Evolutionary conservation across 805 yeast genomes (phyloP).

Genomic region (Jamesozyma jinghongensis): DNA sequence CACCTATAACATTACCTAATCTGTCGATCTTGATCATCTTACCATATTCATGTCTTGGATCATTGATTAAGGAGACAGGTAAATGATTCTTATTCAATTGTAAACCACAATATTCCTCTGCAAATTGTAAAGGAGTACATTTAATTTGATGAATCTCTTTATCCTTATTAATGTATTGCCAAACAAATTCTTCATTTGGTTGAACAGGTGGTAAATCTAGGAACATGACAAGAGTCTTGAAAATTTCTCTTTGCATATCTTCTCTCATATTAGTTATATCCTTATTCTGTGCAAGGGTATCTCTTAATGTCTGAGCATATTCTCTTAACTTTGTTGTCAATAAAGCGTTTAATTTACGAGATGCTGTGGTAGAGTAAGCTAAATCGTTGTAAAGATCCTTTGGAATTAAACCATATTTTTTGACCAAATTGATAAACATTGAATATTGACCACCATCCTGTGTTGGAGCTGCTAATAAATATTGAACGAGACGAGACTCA

Average conservation of each 20-base stretch:
- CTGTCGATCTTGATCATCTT: conserved; percentile 61
- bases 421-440: conserved; percentile 67
- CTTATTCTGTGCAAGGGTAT: conserved; percentile 28
- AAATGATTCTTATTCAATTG: conserved; percentile 31
- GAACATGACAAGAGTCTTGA: conserved; percentile 55
- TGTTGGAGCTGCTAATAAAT: conserved; percentile 55
- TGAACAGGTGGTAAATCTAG: conserved; percentile 72
- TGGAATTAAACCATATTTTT: conserved; percentile 79
- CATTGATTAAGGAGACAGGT: conserved; percentile 63
- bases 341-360: conserved; percentile 46
- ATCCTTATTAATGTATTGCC: conserved; percentile 73
- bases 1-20: conserved; percentile 63
- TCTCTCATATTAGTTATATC: conserved; percentile 36
- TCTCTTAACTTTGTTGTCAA: conserved; percentile 67
- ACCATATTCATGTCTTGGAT: conserved; percentile 67
- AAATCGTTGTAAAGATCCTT: conserved; percentile 64
- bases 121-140: conserved; percentile 60
- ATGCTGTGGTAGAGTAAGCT: conserved; percentile 43
- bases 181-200: conserved; percentile 54
- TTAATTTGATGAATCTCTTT: conserved; percentile 39
- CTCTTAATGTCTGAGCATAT: conserved; percentile 62
- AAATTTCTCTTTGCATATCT: conserved; percentile 50
- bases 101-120: conserved; percentile 43
- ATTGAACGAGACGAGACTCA: conserved; percentile 63
- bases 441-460: conserved; percentile 85